A percentile compares a stretch with the other conserved stretches of the same genome.
Evolutionary conservation across 352 stramenopile species (phyloP).

Genomic region (Lagenidium sp.): DNA sequence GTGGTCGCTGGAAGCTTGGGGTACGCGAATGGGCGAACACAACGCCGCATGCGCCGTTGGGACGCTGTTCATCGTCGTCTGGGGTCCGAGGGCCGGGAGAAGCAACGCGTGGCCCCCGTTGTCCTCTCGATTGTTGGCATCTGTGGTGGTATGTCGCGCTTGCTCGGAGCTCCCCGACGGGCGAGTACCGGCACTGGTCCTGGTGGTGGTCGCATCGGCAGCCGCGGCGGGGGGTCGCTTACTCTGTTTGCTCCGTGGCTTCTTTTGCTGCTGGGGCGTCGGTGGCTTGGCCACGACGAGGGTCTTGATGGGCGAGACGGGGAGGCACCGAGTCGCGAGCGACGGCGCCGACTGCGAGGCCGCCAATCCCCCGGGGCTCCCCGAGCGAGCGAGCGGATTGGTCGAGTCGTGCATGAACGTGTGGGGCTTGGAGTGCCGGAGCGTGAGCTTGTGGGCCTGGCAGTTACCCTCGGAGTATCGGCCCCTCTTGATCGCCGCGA

Average conservation of each 20-base stretch:
- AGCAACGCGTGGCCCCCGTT: not conserved
- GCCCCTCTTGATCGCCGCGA: conserved; percentile 30
- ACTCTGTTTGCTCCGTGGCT: not conserved
- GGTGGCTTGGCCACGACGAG: not conserved
- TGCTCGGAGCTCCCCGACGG: not conserved
- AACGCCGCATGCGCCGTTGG: not conserved
- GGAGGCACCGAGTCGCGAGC: not conserved
- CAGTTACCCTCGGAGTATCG: conserved; percentile 37
- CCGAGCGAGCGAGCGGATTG: not conserved
- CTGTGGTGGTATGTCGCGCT: not conserved
- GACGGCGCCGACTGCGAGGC: not conserved
- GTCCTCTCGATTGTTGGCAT: not conserved
- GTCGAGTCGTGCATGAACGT: conserved; percentile 15
- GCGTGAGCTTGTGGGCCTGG: conserved; percentile 47
- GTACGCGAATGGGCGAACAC: not conserved
- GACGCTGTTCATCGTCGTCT: not conserved
- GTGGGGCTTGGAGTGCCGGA: conserved; percentile 41
- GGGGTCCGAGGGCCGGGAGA: not conserved
- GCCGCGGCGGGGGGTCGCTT: not conserved
- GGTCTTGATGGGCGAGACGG: not conserved
- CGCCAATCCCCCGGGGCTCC: not conserved
- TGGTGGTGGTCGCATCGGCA: no score
- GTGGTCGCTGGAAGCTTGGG: not conserved
- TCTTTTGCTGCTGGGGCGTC: not conserved
- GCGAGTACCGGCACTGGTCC: not conserved